A percentile compares a stretch with the other conserved stretches of the same genome.
phyloP scores from a whole-genome alignment of 1,139 yeast species.

The Yamadazyma triangularis region DNA sequence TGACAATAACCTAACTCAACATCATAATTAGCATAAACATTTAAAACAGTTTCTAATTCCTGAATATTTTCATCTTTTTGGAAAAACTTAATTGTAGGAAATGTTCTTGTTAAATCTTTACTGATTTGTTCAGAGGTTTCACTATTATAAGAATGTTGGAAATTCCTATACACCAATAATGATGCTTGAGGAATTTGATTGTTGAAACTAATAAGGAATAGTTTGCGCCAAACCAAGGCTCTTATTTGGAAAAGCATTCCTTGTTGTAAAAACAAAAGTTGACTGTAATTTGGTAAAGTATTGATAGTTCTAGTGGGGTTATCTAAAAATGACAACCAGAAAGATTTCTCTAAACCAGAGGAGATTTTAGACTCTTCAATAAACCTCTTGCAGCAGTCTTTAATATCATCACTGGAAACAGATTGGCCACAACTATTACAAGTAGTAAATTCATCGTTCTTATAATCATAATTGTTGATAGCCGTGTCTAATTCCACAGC shows the following conservation, averaged over 20 bases:
- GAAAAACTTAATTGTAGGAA: conserved; percentile 55
- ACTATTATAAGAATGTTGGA: conserved; percentile 40
- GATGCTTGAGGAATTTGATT: conserved; percentile 34
- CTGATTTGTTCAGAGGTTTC: conserved; percentile 50
- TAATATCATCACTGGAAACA: conserved; percentile 3
- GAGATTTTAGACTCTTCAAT: conserved; percentile 11
- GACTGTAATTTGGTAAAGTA: conserved; percentile 45
- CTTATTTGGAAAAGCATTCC: conserved; percentile 39
- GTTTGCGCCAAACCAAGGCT: conserved; percentile 32
- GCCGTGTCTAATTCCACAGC: conserved; percentile 6
- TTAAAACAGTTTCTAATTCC: conserved; percentile 52
- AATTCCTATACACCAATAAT: conserved; percentile 31
- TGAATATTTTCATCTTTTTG: conserved; percentile 37
- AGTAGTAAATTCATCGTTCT: conserved; percentile 32
- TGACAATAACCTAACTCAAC: conserved; percentile 71
- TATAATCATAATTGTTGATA: conserved; percentile 22
- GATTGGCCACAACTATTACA: conserved; percentile 21
- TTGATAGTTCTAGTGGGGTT: conserved; percentile 44
- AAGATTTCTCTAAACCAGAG: conserved; percentile 33
- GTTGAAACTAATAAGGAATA: conserved; percentile 27
- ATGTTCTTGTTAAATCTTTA: conserved; percentile 61
- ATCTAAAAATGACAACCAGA: conserved; percentile 43
- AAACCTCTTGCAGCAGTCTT: conserved; percentile 8
- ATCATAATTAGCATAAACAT: conserved; percentile 66
- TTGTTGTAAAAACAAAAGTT: conserved; percentile 35